Conservation (phyloP, 495 filamentous ascomycete species). For the Pyrenula aspistea region DNA sequence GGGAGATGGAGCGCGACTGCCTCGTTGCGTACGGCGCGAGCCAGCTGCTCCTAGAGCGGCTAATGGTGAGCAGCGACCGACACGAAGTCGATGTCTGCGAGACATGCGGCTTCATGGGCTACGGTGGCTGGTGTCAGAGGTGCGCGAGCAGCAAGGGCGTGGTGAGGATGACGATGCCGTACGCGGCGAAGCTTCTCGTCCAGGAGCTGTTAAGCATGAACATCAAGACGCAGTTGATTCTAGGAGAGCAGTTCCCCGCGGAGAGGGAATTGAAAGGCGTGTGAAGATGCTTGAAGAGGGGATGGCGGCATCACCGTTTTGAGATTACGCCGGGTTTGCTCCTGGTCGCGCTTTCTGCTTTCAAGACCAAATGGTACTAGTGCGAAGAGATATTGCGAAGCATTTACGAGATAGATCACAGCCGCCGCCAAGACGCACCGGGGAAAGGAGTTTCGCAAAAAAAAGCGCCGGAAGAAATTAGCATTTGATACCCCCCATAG, state of each 20-base stretch:
- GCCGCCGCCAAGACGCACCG: too few species aligned
- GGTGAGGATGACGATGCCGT: slow-evolving; percentile 90
- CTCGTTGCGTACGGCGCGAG: slow-evolving; percentile 90
- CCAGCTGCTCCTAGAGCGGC: slow-evolving; percentile 81
- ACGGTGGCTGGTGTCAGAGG: slow-evolving; percentile 81
- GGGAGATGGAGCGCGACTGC: slow-evolving; percentile 99
- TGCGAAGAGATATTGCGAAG: too few species aligned
- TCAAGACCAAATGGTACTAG: too few species aligned
- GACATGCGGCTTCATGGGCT: slow-evolving; percentile 86
- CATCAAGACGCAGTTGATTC: slow-evolving; percentile 68
- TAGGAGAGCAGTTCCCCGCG: slow-evolving; percentile 85
- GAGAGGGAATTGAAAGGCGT: slow-evolving; percentile 8
- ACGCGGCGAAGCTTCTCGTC: slow-evolving; percentile 92
- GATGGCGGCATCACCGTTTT: not conserved
- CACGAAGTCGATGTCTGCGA: slow-evolving; percentile 89
- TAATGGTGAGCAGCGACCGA: slow-evolving; percentile 88
- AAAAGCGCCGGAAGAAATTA: too few species aligned
- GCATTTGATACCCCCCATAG: too few species aligned
- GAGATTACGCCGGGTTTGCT: too few species aligned
- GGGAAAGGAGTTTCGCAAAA: too few species aligned
- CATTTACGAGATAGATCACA: too few species aligned
- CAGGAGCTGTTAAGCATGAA: slow-evolving; percentile 98
- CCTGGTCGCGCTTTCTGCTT: too few species aligned
- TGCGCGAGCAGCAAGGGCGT: slow-evolving; percentile 74
- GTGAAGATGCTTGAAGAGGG: not conserved